phyloP scores from a whole-genome alignment of 257 asterid species.

The Solanum rostratum region DNA sequence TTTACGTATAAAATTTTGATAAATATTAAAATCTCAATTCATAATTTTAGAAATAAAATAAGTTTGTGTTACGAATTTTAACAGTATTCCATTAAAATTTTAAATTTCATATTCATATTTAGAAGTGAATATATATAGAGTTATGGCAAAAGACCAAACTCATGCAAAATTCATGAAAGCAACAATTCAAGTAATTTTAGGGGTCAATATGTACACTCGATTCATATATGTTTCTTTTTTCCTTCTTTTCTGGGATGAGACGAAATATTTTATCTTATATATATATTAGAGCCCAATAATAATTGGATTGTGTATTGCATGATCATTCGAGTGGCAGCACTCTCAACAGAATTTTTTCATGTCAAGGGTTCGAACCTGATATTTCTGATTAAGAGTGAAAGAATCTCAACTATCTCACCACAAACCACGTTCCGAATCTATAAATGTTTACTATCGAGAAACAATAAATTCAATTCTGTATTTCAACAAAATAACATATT shows the following conservation, averaged over 20 bases:
- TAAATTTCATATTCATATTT: background rate
- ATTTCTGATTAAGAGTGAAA: background rate
- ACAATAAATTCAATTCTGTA: too few species aligned
- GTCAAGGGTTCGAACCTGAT: background rate
- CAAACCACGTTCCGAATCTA: background rate
- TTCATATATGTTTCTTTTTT: background rate
- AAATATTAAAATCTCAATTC: background rate
- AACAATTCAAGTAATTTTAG: background rate
- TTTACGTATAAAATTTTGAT: background rate
- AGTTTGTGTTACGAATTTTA: background rate
- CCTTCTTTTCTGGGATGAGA: too few species aligned
- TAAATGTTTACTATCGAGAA: background rate
- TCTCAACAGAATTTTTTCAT: background rate
- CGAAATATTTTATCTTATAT: too few species aligned
- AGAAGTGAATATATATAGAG: background rate
- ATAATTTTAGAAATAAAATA: background rate
- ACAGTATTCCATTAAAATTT: background rate
- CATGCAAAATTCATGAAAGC: background rate
- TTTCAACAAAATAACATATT: background rate
- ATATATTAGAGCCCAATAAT: background rate
- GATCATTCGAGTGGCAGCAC: background rate
- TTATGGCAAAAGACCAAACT: background rate
- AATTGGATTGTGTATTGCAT: fast-evolving
- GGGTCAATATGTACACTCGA: background rate
- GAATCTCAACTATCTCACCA: background rate